Conservation (phyloP, 2,329 filamentous ascomycete genomes). For the Sclerotinia subarctica region DNA sequence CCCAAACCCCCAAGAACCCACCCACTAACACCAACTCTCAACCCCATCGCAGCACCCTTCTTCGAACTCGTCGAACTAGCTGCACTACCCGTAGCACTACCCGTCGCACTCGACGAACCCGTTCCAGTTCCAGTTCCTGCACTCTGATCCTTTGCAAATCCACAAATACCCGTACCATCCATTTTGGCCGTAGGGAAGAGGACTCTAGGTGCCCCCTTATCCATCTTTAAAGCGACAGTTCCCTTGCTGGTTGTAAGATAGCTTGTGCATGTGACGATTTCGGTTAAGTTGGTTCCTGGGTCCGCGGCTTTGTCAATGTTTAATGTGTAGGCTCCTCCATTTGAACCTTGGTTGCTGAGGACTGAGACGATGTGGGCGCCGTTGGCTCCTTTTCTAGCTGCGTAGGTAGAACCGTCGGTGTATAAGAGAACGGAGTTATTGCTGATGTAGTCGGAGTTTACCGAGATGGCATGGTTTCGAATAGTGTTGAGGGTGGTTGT, state of each 20-base stretch:
- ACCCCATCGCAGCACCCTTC: background rate
- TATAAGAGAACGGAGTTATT: conserved; percentile 20
- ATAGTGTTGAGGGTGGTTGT: conserved; percentile 33
- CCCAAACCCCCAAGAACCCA: background rate
- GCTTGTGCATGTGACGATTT: conserved; percentile 21
- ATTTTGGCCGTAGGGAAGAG: conserved; percentile 1
- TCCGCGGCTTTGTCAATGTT: conserved; percentile 18
- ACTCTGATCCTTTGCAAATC: background rate
- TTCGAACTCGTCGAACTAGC: conserved; percentile 1
- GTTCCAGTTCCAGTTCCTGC: background rate
- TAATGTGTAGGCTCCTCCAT: conserved; percentile 16
- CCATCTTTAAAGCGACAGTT: conserved; percentile 10
- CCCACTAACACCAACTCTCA: background rate
- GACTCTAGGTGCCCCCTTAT: conserved; percentile 15
- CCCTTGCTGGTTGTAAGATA: conserved; percentile 5
- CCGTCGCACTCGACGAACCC: background rate
- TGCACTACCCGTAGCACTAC: background rate
- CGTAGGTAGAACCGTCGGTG: conserved; percentile 24
- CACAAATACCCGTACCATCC: conserved; percentile 15
- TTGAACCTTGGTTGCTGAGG: conserved; percentile 41
- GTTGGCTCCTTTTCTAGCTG: conserved; percentile 25
- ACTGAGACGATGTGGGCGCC: conserved; percentile 32
- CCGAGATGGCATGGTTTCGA: conserved; percentile 24
- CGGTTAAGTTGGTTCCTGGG: conserved; percentile 21
- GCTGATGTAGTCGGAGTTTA: conserved; percentile 21